phyloP scores from a whole-genome alignment of 2,329 filamentous ascomycete species.

The Beauveria caledonica region DNA sequence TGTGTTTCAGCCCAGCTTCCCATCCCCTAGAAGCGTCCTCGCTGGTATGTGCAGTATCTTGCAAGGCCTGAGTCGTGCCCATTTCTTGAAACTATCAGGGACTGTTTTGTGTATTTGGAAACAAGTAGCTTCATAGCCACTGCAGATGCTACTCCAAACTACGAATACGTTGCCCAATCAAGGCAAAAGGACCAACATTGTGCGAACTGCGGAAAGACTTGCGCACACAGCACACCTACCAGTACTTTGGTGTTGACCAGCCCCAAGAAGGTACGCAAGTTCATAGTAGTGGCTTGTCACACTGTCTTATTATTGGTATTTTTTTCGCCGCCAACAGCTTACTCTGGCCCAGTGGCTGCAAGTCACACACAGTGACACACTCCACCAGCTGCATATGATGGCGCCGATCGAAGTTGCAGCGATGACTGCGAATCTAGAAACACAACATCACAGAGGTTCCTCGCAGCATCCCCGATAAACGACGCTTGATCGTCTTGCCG shows the following conservation, averaged over 20 bases:
- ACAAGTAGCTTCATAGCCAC: neutral
- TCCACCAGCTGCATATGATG: conserved; percentile 1
- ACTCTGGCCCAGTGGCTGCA: neutral
- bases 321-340: neutral
- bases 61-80: neutral
- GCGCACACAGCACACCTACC: neutral
- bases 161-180: neutral
- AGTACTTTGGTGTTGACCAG: neutral
- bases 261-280: neutral
- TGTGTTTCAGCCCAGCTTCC: neutral
- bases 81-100: neutral
- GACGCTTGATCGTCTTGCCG: too few relatives aligned
- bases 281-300: neutral
- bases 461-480: neutral
- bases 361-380: neutral
- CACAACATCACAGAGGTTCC: neutral
- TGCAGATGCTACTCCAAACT: neutral
- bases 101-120: neutral
- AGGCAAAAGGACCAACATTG: neutral
- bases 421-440: neutral
- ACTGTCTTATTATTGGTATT: neutral
- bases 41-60: too few relatives aligned
- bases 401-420: neutral
- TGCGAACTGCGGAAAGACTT: neutral
- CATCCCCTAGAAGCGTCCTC: neutral